These are phyloP conservation scores for Suillus variegatus DNA, from an alignment of 768 basidiomycete genomes.

Conservation along the genomic window DNA sequence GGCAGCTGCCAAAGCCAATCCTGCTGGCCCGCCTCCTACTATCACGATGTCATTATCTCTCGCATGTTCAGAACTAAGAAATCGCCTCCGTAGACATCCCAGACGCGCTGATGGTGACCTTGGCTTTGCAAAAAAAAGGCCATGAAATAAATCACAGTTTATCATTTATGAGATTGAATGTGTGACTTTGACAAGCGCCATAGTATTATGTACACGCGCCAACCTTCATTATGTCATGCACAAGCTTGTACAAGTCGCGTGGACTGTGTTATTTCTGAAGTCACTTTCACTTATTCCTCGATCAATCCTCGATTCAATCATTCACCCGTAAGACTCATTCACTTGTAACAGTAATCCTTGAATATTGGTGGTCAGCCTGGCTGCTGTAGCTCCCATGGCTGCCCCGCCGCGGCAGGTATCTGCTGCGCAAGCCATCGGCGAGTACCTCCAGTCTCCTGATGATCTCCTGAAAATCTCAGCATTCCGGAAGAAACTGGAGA, in stretches of 20 bases:
- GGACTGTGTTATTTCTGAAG: neutral
- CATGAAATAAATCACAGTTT: slow-evolving; percentile 12
- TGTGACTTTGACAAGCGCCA: neutral
- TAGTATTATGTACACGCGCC: neutral
- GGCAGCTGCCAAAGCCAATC: slow-evolving; percentile 85
- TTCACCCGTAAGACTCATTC: neutral
- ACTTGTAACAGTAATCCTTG: neutral
- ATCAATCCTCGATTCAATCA: neutral
- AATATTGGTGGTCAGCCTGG: neutral
- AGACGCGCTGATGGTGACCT: slow-evolving; percentile 12
- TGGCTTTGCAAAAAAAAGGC: slow-evolving; percentile 7
- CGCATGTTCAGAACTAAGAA: slow-evolving; percentile 21
- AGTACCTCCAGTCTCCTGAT: slow-evolving; percentile 91
- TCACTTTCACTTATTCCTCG: neutral
- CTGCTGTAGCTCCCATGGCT: slow-evolving; percentile 18
- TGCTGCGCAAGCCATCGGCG: slow-evolving; percentile 83
- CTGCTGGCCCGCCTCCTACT: slow-evolving; percentile 92
- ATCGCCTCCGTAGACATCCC: slow-evolving; percentile 13
- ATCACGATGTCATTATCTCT: slow-evolving; percentile 85
- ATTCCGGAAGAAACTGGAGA: slow-evolving; percentile 92
- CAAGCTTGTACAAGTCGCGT: too few relatives aligned
- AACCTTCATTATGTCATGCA: too few relatives aligned
- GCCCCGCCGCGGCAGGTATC: slow-evolving; percentile 59
- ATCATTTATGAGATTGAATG: neutral
- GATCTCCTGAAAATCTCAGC: slow-evolving; percentile 88